These are phyloP conservation scores for Verticillium isaacii DNA, from an alignment of 2,329 filamentous ascomycete species.

Conservation along the genomic window DNA sequence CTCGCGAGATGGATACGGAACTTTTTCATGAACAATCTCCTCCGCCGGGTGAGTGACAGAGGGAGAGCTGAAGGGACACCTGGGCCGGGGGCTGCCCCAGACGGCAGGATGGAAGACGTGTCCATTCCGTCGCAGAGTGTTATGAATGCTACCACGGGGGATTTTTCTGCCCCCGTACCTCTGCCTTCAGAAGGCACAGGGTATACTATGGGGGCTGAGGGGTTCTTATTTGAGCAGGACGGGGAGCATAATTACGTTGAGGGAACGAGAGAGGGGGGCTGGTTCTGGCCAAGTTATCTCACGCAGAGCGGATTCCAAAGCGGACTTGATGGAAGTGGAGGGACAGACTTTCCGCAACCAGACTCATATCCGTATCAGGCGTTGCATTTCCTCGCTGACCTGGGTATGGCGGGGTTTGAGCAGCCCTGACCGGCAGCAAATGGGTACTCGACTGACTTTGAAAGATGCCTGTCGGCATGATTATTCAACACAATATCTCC, in stretches of 20 bases:
- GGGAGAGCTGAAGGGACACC: too few species aligned
- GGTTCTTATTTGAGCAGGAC: neutral
- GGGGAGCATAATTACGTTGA: neutral
- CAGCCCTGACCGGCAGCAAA: neutral
- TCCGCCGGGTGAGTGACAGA: neutral
- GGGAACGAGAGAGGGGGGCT: neutral
- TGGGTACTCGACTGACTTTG: too few species aligned
- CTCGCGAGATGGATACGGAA: neutral
- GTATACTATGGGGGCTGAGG: too few species aligned
- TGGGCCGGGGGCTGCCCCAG: too few species aligned
- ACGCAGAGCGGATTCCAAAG: neutral
- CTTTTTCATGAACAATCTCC: neutral
- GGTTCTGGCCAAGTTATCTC: neutral
- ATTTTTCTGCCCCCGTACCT: too few species aligned
- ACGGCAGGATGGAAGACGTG: too few species aligned
- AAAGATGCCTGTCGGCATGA: too few species aligned
- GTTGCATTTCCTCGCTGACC: neutral
- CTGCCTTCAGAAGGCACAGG: too few species aligned
- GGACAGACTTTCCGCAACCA: neutral
- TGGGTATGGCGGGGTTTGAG: neutral
- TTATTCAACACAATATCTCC: too few species aligned
- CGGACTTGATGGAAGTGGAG: neutral
- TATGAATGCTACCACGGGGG: too few species aligned
- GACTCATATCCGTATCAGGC: constrained; percentile 1
- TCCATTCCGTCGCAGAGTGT: too few species aligned